phyloP scores from a whole-genome alignment of 805 yeast genomes.

The Wickerhamomyces tratensis region DNA sequence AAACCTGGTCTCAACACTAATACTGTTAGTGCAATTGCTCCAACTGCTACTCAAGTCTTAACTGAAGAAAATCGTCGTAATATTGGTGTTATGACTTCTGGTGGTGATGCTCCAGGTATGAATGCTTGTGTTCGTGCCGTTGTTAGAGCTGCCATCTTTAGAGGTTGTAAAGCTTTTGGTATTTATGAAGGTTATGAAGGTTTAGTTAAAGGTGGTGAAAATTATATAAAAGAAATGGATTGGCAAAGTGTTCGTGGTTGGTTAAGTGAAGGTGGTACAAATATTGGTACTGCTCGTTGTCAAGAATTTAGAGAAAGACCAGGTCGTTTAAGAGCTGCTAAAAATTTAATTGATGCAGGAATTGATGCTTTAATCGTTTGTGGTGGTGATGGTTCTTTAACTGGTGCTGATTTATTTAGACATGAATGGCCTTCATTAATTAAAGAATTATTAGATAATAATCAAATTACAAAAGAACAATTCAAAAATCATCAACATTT shows the following conservation, averaged over 20 bases:
- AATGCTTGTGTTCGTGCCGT: conserved; percentile 93
- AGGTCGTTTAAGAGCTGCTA: conserved; percentile 79
- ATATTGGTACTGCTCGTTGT: conserved; percentile 94
- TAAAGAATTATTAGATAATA: conserved; percentile 51
- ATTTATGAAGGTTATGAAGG: conserved; percentile 95
- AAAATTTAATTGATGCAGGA: conserved; percentile 76
- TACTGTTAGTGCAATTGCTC: conserved; percentile 6
- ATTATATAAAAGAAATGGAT: conserved; percentile 59
- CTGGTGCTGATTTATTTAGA: conserved; percentile 95
- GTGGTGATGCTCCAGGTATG: conserved; percentile 99
- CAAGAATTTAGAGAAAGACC: conserved; percentile 73
- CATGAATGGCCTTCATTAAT: conserved; percentile 90
- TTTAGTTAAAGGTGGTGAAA: conserved; percentile 74
- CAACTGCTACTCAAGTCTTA: conserved; percentile 7
- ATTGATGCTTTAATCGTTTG: conserved; percentile 93
- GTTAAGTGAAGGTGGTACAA: conserved; percentile 88
- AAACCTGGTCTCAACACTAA: background rate
- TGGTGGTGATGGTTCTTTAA: conserved; percentile 98
- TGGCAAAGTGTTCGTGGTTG: conserved; percentile 97
- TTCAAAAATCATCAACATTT: conserved; percentile 56
- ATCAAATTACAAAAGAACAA: conserved; percentile 48
- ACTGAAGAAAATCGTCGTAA: conserved; percentile 26
- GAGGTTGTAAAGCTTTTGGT: conserved; percentile 86
- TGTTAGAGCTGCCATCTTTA: conserved; percentile 81
- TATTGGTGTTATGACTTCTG: conserved; percentile 95